Evolutionary conservation across 2,329 filamentous ascomycete species (phyloP).

Genomic region (Microdochium bolleyi): DNA sequence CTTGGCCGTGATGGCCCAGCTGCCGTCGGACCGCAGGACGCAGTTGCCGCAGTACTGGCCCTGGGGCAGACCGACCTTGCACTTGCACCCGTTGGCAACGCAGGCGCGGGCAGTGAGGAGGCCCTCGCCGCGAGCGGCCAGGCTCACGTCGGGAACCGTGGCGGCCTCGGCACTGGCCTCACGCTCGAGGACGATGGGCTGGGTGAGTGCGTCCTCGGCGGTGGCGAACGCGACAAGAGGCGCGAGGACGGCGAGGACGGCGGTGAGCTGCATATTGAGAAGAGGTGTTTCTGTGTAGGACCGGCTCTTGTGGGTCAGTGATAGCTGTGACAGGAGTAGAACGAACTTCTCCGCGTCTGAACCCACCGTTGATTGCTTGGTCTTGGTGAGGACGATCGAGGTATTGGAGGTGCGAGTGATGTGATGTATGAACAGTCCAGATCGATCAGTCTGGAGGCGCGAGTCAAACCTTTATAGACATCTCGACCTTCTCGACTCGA

Average conservation of each 20-base stretch:
- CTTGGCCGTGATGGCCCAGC: conserved; percentile 11
- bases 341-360: no score
- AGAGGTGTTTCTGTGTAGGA: neutral
- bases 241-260: conserved; percentile 2
- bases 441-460: no score
- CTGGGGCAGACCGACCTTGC: conserved; percentile 12
- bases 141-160: conserved; percentile 1
- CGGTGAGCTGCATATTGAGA: conserved; percentile 7
- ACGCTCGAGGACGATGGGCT: neutral
- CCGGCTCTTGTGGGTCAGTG: no score
- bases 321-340: no score
- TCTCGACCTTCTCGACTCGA: no score
- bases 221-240: conserved; percentile 1
- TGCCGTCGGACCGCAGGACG: conserved; percentile 7
- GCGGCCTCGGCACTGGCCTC: neutral
- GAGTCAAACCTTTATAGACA: no score
- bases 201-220: conserved; percentile 1
- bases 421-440: no score
- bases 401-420: no score
- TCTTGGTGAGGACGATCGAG: no score
- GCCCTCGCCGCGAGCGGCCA: neutral
- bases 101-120: conserved; percentile 9
- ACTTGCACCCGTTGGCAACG: conserved; percentile 13
- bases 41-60: conserved; percentile 15
- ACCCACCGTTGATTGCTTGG: no score